A percentile compares a stretch with the other conserved stretches of the same genome.
Conservation (phyloP, 208 protist species). For the Balamuthia mandrillaris region DNA sequence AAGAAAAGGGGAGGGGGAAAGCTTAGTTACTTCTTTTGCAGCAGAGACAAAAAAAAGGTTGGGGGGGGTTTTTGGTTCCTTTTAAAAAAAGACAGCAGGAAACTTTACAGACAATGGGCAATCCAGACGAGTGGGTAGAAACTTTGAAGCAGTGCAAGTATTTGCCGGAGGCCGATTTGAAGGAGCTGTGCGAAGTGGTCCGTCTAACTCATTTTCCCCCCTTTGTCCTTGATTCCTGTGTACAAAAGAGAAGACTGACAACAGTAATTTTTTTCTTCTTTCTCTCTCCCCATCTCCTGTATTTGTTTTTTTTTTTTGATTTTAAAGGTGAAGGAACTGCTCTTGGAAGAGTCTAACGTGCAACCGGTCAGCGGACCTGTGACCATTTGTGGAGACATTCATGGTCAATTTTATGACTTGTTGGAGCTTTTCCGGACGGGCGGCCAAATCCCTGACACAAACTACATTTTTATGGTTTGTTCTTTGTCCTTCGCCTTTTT, state of each 20-base stretch:
- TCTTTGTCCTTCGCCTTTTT: not conserved
- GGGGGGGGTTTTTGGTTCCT: no score
- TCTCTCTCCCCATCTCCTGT: not conserved
- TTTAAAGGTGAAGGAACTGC: conserved; percentile 75
- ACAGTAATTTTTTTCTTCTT: conserved; percentile 2
- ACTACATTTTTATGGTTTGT: conserved; percentile 85
- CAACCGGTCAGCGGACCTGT: conserved; percentile 76
- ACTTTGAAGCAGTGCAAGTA: conserved; percentile 70
- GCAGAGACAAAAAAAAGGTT: no score
- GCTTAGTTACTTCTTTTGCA: no score
- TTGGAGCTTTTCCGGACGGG: conserved; percentile 84
- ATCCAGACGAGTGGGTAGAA: conserved; percentile 69
- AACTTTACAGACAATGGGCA: conserved; percentile 40
- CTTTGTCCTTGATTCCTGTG: no score
- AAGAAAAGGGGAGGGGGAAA: no score
- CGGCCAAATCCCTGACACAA: conserved; percentile 77
- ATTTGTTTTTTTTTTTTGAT: not conserved
- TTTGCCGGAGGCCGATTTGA: conserved; percentile 69
- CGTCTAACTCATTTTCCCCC: conserved; percentile 39
- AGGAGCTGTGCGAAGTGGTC: conserved; percentile 68
- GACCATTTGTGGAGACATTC: conserved; percentile 85
- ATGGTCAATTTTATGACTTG: conserved; percentile 89
- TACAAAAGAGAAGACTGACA: no score
- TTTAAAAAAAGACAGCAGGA: no score
- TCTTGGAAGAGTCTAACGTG: conserved; percentile 84